phyloP scores from a whole-genome alignment of 2,329 filamentous ascomycete species.

The Neopestalotiopsis clavispora region DNA sequence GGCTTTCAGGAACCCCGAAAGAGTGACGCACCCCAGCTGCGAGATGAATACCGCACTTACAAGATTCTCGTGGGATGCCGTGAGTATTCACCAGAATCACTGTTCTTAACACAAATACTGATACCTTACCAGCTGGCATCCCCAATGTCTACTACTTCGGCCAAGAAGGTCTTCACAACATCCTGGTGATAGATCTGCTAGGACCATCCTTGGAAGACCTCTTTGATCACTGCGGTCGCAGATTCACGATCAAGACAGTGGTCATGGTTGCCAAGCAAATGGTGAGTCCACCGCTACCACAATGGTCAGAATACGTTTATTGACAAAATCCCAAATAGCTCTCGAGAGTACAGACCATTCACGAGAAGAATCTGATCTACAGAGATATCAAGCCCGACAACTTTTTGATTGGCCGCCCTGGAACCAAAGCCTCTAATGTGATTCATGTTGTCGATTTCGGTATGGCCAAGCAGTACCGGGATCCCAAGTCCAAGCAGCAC shows the following conservation, averaged over 20 bases:
- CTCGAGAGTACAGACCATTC: constrained; percentile 88
- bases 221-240: constrained; percentile 94
- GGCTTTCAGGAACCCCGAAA: constrained; percentile 86
- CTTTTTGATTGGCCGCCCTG: constrained; percentile 92
- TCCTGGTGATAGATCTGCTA: constrained; percentile 95
- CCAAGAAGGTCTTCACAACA: constrained; percentile 98
- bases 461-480: constrained; percentile 99
- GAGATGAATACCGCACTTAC: constrained; percentile 98
- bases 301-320: background rate
- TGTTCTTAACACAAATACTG: constrained; percentile 25
- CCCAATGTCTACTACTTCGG: constrained; percentile 99
- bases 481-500: constrained; percentile 98
- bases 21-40: constrained; percentile 95
- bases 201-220: constrained; percentile 95
- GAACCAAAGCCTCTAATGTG: constrained; percentile 93
- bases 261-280: constrained; percentile 99
- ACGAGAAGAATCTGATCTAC: constrained; percentile 99
- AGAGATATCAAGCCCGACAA: constrained; percentile 99
- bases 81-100: constrained; percentile 60
- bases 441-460: constrained; percentile 99
- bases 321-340: constrained; percentile 58
- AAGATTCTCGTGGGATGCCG: constrained; percentile 99
- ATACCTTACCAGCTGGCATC: constrained; percentile 75
- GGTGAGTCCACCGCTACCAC: constrained; percentile 57
- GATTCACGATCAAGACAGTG: constrained; percentile 96